These are phyloP conservation scores for Zasmidium angulare DNA, from an alignment of 2,329 filamentous ascomycete genomes.

Conservation along the genomic window DNA sequence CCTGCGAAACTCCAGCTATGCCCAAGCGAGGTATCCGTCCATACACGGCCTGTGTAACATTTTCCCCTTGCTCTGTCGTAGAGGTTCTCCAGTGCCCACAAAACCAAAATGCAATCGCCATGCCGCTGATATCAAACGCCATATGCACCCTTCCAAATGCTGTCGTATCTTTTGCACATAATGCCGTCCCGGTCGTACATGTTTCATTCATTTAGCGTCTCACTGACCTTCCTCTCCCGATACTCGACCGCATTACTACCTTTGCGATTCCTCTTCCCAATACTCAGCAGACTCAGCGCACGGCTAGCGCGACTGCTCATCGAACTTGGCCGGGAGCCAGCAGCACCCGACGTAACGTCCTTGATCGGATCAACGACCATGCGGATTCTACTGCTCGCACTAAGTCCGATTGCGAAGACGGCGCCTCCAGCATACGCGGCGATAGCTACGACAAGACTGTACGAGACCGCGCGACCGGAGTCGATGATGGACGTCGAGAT, in stretches of 20 bases:
- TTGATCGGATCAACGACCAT: conserved; percentile 46
- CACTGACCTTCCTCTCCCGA: conserved; percentile 21
- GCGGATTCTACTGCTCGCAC: conserved; percentile 47
- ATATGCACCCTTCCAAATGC: not conserved
- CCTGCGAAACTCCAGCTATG: no score
- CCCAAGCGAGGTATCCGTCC: no score
- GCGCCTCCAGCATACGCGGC: conserved; percentile 53
- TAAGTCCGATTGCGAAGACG: conserved; percentile 57
- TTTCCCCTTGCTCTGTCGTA: not conserved
- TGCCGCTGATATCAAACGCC: not conserved
- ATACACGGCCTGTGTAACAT: no score
- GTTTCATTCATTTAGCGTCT: not conserved
- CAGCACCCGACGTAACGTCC: conserved; percentile 15
- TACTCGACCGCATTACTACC: conserved; percentile 24
- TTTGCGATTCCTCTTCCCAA: conserved; percentile 26
- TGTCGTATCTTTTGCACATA: no score
- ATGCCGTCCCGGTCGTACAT: not conserved
- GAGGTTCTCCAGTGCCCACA: not conserved
- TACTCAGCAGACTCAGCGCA: conserved; percentile 33
- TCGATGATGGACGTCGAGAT: conserved; percentile 51
- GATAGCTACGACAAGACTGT: conserved; percentile 55
- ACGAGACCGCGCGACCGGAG: conserved; percentile 43
- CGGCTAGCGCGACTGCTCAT: conserved; percentile 31
- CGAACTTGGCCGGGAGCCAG: conserved; percentile 21
- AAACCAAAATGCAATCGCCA: not conserved